Evolutionary conservation across 2,329 filamentous ascomycete species (phyloP).

Genomic region (Exophiala sp.): DNA sequence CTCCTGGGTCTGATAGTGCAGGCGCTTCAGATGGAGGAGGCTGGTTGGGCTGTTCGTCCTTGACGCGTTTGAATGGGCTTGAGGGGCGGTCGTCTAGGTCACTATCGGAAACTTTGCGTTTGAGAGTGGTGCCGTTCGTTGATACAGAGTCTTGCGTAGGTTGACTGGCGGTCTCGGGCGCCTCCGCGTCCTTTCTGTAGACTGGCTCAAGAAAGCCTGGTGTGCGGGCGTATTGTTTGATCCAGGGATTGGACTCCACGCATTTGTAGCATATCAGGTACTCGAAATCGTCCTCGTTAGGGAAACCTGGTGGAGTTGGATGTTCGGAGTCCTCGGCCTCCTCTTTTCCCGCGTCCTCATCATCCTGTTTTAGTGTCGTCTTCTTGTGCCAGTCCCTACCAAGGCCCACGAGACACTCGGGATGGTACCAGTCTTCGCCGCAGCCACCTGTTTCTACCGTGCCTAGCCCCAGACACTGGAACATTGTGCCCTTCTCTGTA

Average conservation of each 20-base stretch:
- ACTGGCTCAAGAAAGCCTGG: constrained; percentile 76
- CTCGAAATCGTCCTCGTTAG: constrained; percentile 83
- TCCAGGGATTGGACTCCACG: constrained; percentile 81
- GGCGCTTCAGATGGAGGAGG: constrained; percentile 9
- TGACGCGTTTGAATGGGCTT: constrained; percentile 60
- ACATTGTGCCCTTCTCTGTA: constrained; percentile 94
- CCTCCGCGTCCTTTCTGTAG: constrained; percentile 42
- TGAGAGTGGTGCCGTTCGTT: constrained; percentile 25
- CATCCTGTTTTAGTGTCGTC: constrained; percentile 34
- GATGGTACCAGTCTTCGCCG: constrained; percentile 97
- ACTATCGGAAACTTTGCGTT: constrained; percentile 44
- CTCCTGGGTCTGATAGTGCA: constrained; percentile 16
- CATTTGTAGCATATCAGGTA: constrained; percentile 94
- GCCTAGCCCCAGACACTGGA: constrained; percentile 86
- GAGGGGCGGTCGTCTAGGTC: constrained; percentile 21
- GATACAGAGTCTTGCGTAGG: background rate
- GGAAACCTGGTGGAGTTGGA: constrained; percentile 80
- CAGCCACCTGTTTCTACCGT: constrained; percentile 78
- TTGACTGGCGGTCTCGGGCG: constrained; percentile 4
- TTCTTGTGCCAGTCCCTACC: constrained; percentile 67
- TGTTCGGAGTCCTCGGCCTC: constrained; percentile 36
- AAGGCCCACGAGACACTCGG: constrained; percentile 82
- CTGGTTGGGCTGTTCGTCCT: constrained; percentile 49
- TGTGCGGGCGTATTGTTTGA: constrained; percentile 79
- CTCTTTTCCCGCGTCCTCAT: constrained; percentile 21